Base-by-base conservation (phyloP, 768 basidiomycete genomes). In the Asterophora parasitica region DNA sequence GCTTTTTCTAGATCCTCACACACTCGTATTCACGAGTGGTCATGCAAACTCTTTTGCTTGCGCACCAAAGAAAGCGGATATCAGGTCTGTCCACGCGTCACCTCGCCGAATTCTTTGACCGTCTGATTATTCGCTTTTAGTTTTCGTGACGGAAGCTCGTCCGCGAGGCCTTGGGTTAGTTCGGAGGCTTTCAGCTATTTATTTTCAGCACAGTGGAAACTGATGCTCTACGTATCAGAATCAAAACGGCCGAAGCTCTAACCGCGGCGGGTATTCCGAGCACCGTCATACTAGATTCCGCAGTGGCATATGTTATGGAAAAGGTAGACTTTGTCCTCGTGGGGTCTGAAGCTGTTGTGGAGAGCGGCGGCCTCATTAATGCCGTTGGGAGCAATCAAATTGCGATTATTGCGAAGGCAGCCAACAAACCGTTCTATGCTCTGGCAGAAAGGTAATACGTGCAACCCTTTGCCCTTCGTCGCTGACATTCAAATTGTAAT, bases 11-110 rank as follows among this genome's bases (percentile, higher is more conserved):
- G 91, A 93, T 99, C 61, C 78, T 99, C 49, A 97, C 93, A 2
- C 96, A 99, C 68, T 92, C 92, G 28, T 94, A 94, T 71, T 97
- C 93, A 19, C 78, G 96, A 59, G 93, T 97, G 37, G 95, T 99
- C 46, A 85, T 94, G 72, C 84, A 92, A 67, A 88, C 94, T 30
- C 77, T 99, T 44, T 76, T 97, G 38, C 80, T 86, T 48, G 94
- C 96, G 13, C 92, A 95, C 65, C 76, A 85, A 61, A 82, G 79
- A 64, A 97, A 98, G 72, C 80, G 94, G 48, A 91, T 98, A 66
- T 92, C 90, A 60, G 78, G 77, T 77, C 52, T 42, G n/a, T 54
- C 46, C 23, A 34, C 44, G 53, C 57, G 23, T 63, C 47, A 50
- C 50, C 56, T 56, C 41, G 51, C 46, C 42, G 42, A 42, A 30